Conservation (phyloP, 129 eudicot species). For the Centaurea solstitialis region DNA sequence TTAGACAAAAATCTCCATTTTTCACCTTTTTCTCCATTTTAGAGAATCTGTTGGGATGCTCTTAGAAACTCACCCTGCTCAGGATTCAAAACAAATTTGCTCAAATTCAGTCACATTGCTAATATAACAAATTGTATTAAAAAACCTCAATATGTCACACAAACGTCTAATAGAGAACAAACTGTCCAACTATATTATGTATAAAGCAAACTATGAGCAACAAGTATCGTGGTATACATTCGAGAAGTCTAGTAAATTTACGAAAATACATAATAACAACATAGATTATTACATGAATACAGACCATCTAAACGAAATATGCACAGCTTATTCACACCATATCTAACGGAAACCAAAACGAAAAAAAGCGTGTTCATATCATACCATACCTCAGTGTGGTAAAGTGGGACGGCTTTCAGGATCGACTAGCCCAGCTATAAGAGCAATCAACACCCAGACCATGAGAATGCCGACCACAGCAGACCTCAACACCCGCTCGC, state of each 20-base stretch:
- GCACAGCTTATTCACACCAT: constrained; percentile 7
- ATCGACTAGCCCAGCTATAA: constrained; percentile 60
- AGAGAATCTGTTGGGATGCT: too few relatives aligned
- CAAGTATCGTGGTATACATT: neutral
- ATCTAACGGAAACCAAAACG: neutral
- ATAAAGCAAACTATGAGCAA: neutral
- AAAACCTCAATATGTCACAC: neutral
- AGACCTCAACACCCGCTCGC: constrained; percentile 51
- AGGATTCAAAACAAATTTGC: neutral
- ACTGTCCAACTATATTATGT: neutral
- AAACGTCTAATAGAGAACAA: neutral
- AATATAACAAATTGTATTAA: neutral
- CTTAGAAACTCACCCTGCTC: neutral
- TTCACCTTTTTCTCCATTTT: too few relatives aligned
- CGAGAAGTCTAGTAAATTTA: neutral
- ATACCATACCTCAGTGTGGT: constrained; percentile 40
- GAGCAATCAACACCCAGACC: constrained; percentile 69
- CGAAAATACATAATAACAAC: neutral
- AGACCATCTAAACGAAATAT: constrained; percentile 2
- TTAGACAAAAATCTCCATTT: too few relatives aligned
- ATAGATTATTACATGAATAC: neutral
- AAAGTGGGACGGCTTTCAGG: constrained; percentile 61
- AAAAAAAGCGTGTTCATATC: constrained; percentile 13
- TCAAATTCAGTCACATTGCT: neutral
- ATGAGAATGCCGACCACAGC: constrained; percentile 80